Base-by-base conservation (phyloP, 257 asterid species). In the Ilex asprella region DNA sequence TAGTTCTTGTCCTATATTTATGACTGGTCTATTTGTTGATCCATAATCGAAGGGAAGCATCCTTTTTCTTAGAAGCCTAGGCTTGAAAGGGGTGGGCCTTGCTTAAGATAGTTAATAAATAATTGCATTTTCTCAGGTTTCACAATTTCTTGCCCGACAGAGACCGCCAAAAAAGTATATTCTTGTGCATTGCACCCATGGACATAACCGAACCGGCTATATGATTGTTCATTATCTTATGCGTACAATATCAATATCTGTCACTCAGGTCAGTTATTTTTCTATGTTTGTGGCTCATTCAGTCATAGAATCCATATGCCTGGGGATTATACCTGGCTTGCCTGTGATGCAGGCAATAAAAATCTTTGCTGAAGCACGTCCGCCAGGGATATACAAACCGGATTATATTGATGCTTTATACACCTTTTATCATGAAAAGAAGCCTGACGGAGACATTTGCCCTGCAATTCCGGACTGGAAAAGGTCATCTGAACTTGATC, bases 141-240 rank as follows among this genome's bases (percentile, higher is more conserved):
- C 79, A 56, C 96, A 85, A 72, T 93, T 89, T 75, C 79, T 87
- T 75, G 69, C 77, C 32, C 83, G 97, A 57, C 97, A 89, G 55
- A 89, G 81, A 78, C 88, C 73, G 41, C 61, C 81, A 5, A 89
- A 85, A 74, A 93, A 89, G 66, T 68, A 81, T 73, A 80, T 93
- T 76, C 82, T 93, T 73, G 95, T 89, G 47, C 99, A 93, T 69
- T 93, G 99, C 82, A 93, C 99, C 0, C 99, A 93, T 77, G 99
- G 99, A 70, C 97, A 93, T 73, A 93, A 93, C 67, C 96, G 97
- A 61, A 93, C 99, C 46, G 99, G 99, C 71, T 93, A 73, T 77
- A 93, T 93, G 99, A 85, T 89, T 46, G 73, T 84, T 73, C 97
- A 93, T 72, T 93, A 76, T 80, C 96, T 93, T 59, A 89, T 93